Evolutionary conservation across 768 basidiomycete genomes (phyloP), one percentile per base, ranked within the genome.

Genomic region (Mycena haematopus): DNA sequence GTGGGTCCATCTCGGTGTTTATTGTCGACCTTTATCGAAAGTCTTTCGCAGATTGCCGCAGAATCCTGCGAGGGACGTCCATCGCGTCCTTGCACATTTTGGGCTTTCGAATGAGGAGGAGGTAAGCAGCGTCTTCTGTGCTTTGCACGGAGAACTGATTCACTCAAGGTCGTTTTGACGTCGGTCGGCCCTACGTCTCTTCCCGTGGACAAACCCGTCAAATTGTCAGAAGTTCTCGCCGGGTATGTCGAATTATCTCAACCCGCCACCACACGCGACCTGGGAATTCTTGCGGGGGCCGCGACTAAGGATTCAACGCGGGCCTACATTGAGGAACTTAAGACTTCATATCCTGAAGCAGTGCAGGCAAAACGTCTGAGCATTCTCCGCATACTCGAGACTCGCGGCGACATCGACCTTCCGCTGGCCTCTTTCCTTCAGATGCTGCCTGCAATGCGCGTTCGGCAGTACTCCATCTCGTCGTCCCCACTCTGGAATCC

Each of bases 391-490:
- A 68, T 83, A 44, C 70, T 82, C 42, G 80, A 80, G 55, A 66
- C 67, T 29, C 71, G 77, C 63, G 70, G 72, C 2, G 54, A 74
- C 56, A 70, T 83, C 60, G 58, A 75, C 25, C 69, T 81, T 19
- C 60, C 75, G 15, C 70, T 82, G 27, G 65, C 69, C 9, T 68
- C 72, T 7, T 82, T 76, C 71, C 68, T 83, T 29, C 69, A 69
- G 14, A 72, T 80, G 67, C 74, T 82, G 7, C 81, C 80, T 13
- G 65, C 80, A 1, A 82, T 82, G 77, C 79, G 80, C 38, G 73
- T 81, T 52, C 72, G 82, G 31, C 81, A 82, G 70, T 82, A 83
- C 72, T 82, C 80, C 2, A 82, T 82, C 67, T 82, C 82, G 0
- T 81, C 79, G 1, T 81, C 80, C 3, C 81, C 81, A 1, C 72